Evolutionary conservation across 225 moss, liverwort and hornwort genomes (phyloP).

Genomic region (Anthoceros angustus): DNA sequence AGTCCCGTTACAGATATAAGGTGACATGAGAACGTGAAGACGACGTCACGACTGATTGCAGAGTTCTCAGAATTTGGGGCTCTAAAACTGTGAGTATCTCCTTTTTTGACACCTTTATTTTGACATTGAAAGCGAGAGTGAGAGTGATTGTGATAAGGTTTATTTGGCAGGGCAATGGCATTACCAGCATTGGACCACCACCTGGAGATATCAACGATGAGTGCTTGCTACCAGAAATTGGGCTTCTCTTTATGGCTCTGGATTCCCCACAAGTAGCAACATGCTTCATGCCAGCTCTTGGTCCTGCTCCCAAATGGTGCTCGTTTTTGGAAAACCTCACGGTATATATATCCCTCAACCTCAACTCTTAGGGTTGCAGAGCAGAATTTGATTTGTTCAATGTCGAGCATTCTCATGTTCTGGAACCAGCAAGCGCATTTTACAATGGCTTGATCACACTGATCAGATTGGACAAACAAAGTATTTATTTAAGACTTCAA

Average conservation of each 20-base stretch:
- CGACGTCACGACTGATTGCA: constrained; percentile 60
- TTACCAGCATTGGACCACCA: constrained; percentile 86
- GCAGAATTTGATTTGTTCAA: not conserved
- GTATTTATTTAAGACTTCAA: constrained; percentile 93
- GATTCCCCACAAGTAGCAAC: constrained; percentile 80
- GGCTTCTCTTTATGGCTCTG: constrained; percentile 77
- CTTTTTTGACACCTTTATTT: not conserved
- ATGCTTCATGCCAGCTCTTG: constrained; percentile 74
- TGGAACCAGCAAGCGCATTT: not conserved
- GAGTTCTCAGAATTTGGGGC: constrained; percentile 79
- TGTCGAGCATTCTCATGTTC: not conserved
- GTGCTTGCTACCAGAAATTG: constrained; percentile 64
- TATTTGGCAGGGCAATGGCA: constrained; percentile 34
- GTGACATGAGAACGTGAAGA: constrained; percentile 82
- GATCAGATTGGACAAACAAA: constrained; percentile 70
- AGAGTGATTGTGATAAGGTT: not conserved
- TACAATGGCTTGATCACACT: constrained; percentile 12
- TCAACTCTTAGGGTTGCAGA: not conserved
- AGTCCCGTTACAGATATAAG: constrained; percentile 76
- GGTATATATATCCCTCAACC: constrained; percentile 18
- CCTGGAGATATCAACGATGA: constrained; percentile 79
- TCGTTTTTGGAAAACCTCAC: constrained; percentile 84
- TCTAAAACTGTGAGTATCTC: constrained; percentile 51
- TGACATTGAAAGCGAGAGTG: not conserved
- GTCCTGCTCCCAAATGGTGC: constrained; percentile 94